Conservation (phyloP, 1,139 yeast species). For the Trichomonascaceae sp. region DNA sequence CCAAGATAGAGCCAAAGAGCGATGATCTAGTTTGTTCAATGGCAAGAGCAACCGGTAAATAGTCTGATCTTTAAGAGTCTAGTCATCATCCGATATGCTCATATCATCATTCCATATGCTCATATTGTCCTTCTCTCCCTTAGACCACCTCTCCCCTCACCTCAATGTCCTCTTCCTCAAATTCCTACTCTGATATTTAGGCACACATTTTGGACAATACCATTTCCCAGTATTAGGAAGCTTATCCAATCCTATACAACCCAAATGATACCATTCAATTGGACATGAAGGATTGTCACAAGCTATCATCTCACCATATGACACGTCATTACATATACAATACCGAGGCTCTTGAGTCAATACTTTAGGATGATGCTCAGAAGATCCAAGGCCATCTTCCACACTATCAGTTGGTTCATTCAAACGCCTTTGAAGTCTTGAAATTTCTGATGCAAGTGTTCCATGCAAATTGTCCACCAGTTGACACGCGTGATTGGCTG, state of each 20-base stretch:
- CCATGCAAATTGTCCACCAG: slow-evolving; percentile 11
- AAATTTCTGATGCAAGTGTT: slow-evolving; percentile 12
- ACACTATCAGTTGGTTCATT: neutral
- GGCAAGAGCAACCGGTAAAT: no score
- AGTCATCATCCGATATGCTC: no score
- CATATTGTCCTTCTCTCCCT: neutral
- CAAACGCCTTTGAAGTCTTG: slow-evolving; percentile 10
- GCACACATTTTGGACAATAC: slow-evolving; percentile 31
- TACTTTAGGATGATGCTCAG: slow-evolving; percentile 1
- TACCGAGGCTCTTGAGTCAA: slow-evolving; percentile 33
- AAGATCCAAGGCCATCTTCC: neutral
- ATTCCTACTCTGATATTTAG: neutral
- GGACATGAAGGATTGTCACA: slow-evolving; percentile 76
- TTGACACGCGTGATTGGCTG: slow-evolving; percentile 14
- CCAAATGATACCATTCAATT: slow-evolving; percentile 73
- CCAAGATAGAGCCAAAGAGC: no score
- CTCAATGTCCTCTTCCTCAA: neutral
- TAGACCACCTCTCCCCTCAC: neutral
- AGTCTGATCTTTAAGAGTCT: no score
- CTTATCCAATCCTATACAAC: slow-evolving; percentile 60
- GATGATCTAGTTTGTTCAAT: no score
- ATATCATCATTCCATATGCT: neutral
- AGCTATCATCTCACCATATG: slow-evolving; percentile 86
- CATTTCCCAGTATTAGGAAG: slow-evolving; percentile 34
- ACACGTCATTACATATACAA: slow-evolving; percentile 74